phyloP scores from a whole-genome alignment of 768 basidiomycete genomes.

The Pisolithus sp. region DNA sequence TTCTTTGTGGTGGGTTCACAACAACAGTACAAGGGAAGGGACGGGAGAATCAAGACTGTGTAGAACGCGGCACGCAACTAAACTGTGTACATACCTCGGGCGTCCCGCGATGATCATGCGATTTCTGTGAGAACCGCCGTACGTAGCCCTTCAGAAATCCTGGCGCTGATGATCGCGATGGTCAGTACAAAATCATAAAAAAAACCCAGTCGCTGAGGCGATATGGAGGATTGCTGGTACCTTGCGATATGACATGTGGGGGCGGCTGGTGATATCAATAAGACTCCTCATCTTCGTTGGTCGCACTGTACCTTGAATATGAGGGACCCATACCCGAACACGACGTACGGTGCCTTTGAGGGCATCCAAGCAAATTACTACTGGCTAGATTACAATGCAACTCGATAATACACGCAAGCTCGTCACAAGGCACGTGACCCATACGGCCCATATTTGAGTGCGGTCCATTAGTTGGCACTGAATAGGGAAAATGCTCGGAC shows the following conservation, averaged over 20 bases:
- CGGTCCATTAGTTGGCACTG: not conserved
- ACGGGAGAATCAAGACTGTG: not conserved
- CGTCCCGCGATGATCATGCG: constrained; percentile 90
- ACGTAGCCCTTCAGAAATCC: constrained; percentile 91
- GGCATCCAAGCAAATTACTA: not conserved
- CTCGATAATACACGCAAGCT: not conserved
- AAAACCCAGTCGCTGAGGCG: not conserved
- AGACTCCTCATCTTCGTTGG: not conserved
- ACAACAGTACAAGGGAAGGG: not conserved
- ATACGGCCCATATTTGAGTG: no score
- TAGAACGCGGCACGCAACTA: not conserved
- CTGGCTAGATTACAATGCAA: not conserved
- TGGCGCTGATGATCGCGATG: constrained; percentile 37
- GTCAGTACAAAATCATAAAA: not conserved
- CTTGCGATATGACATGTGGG: constrained; percentile 66
- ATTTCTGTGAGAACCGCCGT: constrained; percentile 83
- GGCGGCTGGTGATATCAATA: constrained; percentile 53
- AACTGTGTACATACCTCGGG: constrained; percentile 55
- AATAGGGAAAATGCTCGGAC: not conserved
- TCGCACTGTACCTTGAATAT: constrained; percentile 70
- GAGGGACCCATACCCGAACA: constrained; percentile 90
- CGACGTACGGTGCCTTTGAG: constrained; percentile 43
- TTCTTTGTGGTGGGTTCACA: constrained; percentile 35
- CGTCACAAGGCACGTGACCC: not conserved
- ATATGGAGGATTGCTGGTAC: constrained; percentile 28